Base-by-base conservation (phyloP, 768 basidiomycete species). In the Postia placenta region DNA sequence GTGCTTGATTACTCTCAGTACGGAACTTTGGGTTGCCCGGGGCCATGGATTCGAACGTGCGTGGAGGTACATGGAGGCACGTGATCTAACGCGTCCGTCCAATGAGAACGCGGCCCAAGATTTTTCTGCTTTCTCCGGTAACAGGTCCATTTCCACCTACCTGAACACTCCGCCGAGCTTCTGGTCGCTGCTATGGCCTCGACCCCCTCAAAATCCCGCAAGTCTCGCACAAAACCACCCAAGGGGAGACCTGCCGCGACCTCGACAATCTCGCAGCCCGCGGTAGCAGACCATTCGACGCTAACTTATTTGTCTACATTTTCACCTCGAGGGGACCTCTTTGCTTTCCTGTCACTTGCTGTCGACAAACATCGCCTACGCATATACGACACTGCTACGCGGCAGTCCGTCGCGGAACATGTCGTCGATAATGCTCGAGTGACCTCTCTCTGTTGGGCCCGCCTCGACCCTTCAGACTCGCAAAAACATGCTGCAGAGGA, bases 341-440 rank as follows among this genome's bases (percentile, higher is more conserved):
- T 85, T 58, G 81, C 78, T 1, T 74, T 80, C 45, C 64, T 83
- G 24, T 81, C 81, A 9, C 72, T 85, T 20, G 75, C 83, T 2
- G 73, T 86, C 45, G 83, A 86, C 72, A 86, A 83, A 64, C 83
- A 86, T 60, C 75, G 82, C 39, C 66, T 85, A 48, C 80, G 82
- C 57, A 70, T 85, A 33, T 83, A 81, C 62, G 74, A 83, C 60
- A 76, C 79, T 7, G 55, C 69, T 6, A 71, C 78, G n/a, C 74
- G 72, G 30, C 73, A 75, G 53, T 73, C 78, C 26, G 64, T 78
- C 19, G 75, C 81, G 3, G 83, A 86, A 62, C 67, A 81, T 64
- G 70, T 73, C 15, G 60, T 83, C 17, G 77, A 82, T 28, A 69
- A 70, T 22, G 75, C 75, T 48, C 74, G 79, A 39, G 76, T 83